phyloP scores from a whole-genome alignment of 495 filamentous ascomycete genomes.

The Aspergillus baeticus region DNA sequence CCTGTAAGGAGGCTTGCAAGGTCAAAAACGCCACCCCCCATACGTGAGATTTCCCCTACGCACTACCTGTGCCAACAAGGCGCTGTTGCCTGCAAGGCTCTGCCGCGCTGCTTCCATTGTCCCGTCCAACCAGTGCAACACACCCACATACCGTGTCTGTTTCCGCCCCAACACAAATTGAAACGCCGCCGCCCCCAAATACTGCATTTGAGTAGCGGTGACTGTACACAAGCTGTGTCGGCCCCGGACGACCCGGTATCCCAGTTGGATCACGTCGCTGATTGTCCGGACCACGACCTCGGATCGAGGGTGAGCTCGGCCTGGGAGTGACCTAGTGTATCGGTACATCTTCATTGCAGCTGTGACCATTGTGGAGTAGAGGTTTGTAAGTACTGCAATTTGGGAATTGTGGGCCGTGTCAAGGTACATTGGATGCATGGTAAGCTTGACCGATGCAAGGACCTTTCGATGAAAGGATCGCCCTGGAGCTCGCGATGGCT shows the following conservation, averaged over 20 bases:
- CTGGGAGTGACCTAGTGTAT: conserved; percentile 64
- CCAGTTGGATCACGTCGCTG: conserved; percentile 61
- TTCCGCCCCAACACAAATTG: conserved; percentile 60
- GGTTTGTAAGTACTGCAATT: conserved; percentile 64
- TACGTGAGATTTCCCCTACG: conserved; percentile 34
- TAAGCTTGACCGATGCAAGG: conserved; percentile 78
- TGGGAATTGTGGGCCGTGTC: conserved; percentile 78
- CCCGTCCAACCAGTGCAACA: conserved; percentile 62
- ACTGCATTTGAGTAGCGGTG: conserved; percentile 63
- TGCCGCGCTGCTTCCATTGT: conserved; percentile 35
- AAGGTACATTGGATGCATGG: conserved; percentile 85
- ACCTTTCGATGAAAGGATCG: conserved; percentile 75
- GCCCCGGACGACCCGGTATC: conserved; percentile 61
- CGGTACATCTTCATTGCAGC: conserved; percentile 82
- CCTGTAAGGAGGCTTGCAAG: conserved; percentile 4
- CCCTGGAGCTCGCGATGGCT: conserved; percentile 66
- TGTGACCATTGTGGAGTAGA: conserved; percentile 72
- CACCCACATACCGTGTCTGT: conserved; percentile 62
- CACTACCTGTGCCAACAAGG: conserved; percentile 32
- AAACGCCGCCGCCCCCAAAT: conserved; percentile 68
- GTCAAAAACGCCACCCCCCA: conserved; percentile 41
- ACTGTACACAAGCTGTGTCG: conserved; percentile 52
- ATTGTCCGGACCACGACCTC: conserved; percentile 65
- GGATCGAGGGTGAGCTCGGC: conserved; percentile 49
- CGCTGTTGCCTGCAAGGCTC: conserved; percentile 25